Evolutionary conservation across 106 monocot species (phyloP).

Genomic region (Phalaenopsis aphrodite): DNA sequence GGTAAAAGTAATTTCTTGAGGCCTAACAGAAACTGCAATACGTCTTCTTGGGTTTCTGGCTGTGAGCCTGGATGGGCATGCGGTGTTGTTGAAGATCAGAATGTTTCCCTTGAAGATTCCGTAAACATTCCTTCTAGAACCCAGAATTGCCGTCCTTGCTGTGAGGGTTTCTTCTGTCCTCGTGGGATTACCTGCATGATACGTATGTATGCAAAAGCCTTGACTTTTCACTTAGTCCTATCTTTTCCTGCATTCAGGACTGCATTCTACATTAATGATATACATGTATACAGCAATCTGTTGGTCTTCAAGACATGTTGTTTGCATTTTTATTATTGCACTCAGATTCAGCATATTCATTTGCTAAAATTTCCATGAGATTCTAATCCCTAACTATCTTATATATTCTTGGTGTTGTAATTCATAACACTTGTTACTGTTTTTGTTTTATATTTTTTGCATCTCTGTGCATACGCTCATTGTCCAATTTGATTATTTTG

Average conservation of each 20-base stretch:
- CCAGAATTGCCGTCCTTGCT: constrained; percentile 38
- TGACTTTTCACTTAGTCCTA: background rate
- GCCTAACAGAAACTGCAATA: constrained; percentile 57
- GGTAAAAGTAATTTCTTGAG: constrained; percentile 17
- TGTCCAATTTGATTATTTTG: background rate
- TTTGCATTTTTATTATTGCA: background rate
- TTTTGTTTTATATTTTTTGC: background rate
- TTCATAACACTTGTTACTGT: background rate
- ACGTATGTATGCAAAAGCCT: constrained; percentile 32
- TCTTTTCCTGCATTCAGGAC: background rate
- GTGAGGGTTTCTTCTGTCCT: constrained; percentile 70
- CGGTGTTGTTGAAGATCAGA: constrained; percentile 8
- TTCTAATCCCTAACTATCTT: too few species aligned
- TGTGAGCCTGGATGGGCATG: constrained; percentile 84
- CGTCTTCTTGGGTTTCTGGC: constrained; percentile 48
- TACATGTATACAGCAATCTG: background rate
- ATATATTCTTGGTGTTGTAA: too few species aligned
- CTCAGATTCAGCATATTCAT: background rate
- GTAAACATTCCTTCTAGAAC: constrained; percentile 24
- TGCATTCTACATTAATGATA: background rate
- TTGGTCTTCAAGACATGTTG: background rate
- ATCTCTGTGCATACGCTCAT: background rate
- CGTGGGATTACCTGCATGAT: constrained; percentile 77
- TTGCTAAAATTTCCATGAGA: background rate
- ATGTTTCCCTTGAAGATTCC: constrained; percentile 14